Evolutionary conservation across 2,329 filamentous ascomycete genomes (phyloP).

Genomic region (Penicillium concentricum): DNA sequence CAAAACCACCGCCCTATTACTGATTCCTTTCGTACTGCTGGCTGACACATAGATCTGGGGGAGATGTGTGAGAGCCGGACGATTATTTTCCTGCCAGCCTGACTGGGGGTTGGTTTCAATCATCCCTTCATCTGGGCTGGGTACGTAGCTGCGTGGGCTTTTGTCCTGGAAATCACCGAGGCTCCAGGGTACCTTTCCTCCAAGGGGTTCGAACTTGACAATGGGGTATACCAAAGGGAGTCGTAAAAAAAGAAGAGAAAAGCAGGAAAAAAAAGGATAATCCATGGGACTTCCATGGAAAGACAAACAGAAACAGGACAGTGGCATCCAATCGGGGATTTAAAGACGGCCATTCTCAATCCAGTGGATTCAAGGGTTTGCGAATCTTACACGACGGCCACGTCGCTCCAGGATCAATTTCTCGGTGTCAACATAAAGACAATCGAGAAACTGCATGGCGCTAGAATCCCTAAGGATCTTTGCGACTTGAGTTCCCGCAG

Average conservation of each 20-base stretch:
- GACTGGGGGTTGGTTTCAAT: background rate
- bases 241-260: background rate
- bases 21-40: background rate
- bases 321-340: slow-evolving; percentile 4
- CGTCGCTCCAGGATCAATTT: slow-evolving; percentile 69
- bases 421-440: slow-evolving; percentile 79
- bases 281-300: slow-evolving; percentile 9
- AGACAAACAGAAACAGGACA: background rate
- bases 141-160: background rate
- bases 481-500: slow-evolving; percentile 80
- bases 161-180: background rate
- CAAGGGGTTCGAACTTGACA: background rate
- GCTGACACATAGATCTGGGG: background rate
- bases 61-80: background rate
- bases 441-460: slow-evolving; percentile 79
- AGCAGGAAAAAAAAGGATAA: background rate
- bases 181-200: slow-evolving; percentile 1
- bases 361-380: slow-evolving; percentile 25
- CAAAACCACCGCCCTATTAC: background rate
- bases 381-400: slow-evolving; percentile 38
- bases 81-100: background rate
- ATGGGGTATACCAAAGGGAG: background rate
- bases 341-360: slow-evolving; percentile 8
- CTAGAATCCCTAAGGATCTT: slow-evolving; percentile 82
- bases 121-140: background rate